Base-by-base conservation (phyloP, 768 basidiomycete genomes). In the Mrakia gelida region DNA sequence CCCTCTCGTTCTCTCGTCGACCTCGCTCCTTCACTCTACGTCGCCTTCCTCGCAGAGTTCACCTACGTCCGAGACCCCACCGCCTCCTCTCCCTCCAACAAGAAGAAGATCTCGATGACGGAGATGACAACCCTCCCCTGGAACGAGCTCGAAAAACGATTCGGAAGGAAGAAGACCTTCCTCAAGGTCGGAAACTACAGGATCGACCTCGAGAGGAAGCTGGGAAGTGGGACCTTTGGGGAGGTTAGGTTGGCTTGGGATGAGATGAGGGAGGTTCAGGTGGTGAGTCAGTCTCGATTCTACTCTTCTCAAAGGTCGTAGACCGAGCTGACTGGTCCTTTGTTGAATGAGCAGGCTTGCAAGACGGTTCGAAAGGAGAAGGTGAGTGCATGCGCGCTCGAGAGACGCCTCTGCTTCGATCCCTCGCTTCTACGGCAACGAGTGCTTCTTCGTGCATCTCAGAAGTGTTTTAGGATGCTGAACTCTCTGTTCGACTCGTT, bases 151-250 rank as follows among this genome's bases (percentile, higher is more conserved):
- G 75, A 54, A 30, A 76, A 34, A 15, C 45, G 63, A 11, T 38
- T 41, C 67, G 45, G 54, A 6, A n/a, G 11, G 43, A 26, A 16
- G 38, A 43, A 30, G 43, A 30, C 63, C 23, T 28, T 18, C 26
- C 61, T 73, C 73, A 43, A 28, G 4, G 21, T 73, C 49, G 73
- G 73, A 4, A 18, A 49, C n/a, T 78, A 73, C 56, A 41, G n/a
- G 13, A 49, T 78, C n/a, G 13, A 41, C 9, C 32, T 26, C 8
- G 61, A 74, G 21, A 52, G 61, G 30, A 65, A 68, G 45, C 72
- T 78, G 3, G 77, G 77, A 2, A 38, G 54, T 7, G 77, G 77
- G 3, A 78, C 63, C 18, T 78, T 78, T 45, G 77, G 77, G 1
- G 68, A 59, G 18, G 77, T 78, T 34, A 63, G 49, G 52, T 52